Conservation (phyloP, 306 rosid genomes). For the Lotus japonicus region DNA sequence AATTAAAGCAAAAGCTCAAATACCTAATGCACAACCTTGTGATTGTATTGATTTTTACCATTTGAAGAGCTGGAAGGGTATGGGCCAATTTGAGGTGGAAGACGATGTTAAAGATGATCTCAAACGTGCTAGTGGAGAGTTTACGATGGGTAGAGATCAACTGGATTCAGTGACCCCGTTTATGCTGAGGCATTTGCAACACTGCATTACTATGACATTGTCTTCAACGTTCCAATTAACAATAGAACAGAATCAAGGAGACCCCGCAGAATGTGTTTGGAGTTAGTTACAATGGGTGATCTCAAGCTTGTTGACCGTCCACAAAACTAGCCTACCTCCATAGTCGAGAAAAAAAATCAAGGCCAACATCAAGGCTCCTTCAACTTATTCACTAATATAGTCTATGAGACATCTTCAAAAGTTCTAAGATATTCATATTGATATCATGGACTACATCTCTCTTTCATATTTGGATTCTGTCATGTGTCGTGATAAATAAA, state of each 20-base stretch:
- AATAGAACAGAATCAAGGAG: conserved; percentile 89
- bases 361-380: no score
- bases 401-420: no score
- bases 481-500: no score
- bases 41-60: conserved; percentile 95
- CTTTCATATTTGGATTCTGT: no score
- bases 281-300: conserved; percentile 98
- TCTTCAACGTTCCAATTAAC: no score
- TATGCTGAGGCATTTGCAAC: conserved; percentile 98
- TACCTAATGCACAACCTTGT: conserved; percentile 87
- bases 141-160: conserved; percentile 82
- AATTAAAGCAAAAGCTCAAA: conserved; percentile 74
- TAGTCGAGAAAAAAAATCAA: no score
- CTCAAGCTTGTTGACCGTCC: no score
- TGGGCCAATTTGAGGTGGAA: conserved; percentile 99
- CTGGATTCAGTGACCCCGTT: conserved; percentile 98
- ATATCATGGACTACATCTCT: no score
- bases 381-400: no score
- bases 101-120: conserved; percentile 98
- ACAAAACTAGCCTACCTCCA: no score
- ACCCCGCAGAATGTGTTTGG: conserved; percentile 98
- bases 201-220: conserved; percentile 90
- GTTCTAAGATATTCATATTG: no score
- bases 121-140: conserved; percentile 98
- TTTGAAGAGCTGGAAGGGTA: conserved; percentile 98